Conservation (phyloP, 805 yeast genomes). For the Candida berthetii region DNA sequence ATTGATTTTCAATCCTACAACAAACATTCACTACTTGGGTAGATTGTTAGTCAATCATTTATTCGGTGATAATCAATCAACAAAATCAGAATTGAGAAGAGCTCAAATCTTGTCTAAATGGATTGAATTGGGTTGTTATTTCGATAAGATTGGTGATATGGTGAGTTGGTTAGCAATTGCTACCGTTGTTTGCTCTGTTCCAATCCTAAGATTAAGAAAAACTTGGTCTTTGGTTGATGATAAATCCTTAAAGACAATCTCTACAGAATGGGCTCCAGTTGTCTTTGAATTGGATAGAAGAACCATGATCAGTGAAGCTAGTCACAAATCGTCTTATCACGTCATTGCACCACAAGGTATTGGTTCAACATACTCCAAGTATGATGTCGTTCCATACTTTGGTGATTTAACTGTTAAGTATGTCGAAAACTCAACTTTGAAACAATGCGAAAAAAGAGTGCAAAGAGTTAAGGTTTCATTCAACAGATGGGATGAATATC, state of each 20-base stretch:
- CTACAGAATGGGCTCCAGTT: slow-evolving; percentile 89
- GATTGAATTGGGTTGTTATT: slow-evolving; percentile 75
- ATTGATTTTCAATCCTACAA: slow-evolving; percentile 60
- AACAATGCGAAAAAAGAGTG: slow-evolving; percentile 58
- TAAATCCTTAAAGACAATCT: slow-evolving; percentile 50
- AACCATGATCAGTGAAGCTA: slow-evolving; percentile 49
- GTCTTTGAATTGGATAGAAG: slow-evolving; percentile 83
- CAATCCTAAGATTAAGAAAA: slow-evolving; percentile 64
- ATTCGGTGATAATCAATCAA: slow-evolving; percentile 39
- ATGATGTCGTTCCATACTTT: slow-evolving; percentile 80
- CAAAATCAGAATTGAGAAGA: slow-evolving; percentile 33
- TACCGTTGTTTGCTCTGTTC: slow-evolving; percentile 73
- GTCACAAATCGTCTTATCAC: slow-evolving; percentile 56
- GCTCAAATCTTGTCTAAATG: slow-evolving; percentile 71
- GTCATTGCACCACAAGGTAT: slow-evolving; percentile 85
- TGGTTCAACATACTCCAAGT: slow-evolving; percentile 70
- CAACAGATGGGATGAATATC: slow-evolving; percentile 76
- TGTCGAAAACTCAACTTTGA: slow-evolving; percentile 30
- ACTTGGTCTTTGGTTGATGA: slow-evolving; percentile 73
- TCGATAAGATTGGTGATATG: slow-evolving; percentile 85
- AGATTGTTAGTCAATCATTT: slow-evolving; percentile 64
- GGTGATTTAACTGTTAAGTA: slow-evolving; percentile 67
- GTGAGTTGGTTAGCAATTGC: slow-evolving; percentile 92
- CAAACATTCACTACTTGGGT: slow-evolving; percentile 74
- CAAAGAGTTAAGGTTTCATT: slow-evolving; percentile 67